Percentiles rank a stretch among this genome's conserved stretches.
These are phyloP conservation scores for Vicia sativa DNA, from an alignment of 306 rosid genomes.

Conservation along the genomic window DNA sequence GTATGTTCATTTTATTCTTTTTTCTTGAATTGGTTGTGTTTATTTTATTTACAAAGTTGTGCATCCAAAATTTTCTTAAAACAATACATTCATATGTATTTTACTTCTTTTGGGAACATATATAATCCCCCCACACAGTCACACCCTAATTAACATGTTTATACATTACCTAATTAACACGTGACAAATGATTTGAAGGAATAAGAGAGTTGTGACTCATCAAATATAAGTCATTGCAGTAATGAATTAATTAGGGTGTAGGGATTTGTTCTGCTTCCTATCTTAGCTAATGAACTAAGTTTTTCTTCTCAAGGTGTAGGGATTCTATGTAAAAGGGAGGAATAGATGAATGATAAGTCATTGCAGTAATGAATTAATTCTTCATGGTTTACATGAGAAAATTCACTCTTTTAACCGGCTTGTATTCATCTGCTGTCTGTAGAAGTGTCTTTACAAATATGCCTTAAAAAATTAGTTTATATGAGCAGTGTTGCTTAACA, in stretches of 20 bases:
- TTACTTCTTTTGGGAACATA: neutral
- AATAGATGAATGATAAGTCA: neutral
- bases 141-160: neutral
- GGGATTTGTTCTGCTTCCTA: neutral
- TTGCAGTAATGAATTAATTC: neutral
- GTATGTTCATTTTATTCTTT: slow-evolving; percentile 48
- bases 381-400: slow-evolving; percentile 1
- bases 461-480: too few relatives aligned
- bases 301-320: neutral
- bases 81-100: neutral
- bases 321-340: neutral
- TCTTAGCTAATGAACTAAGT: neutral
- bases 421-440: neutral
- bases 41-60: slow-evolving; percentile 5
- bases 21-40: slow-evolving; percentile 15
- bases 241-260: too few relatives aligned
- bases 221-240: too few relatives aligned
- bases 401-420: neutral
- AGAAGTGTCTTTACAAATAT: too few relatives aligned
- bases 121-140: neutral
- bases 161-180: too few relatives aligned
- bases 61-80: slow-evolving; percentile 3
- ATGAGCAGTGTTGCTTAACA: too few relatives aligned
- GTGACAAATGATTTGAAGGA: slow-evolving; percentile 2
- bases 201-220: neutral